Evolutionary conservation across 805 yeast species (phyloP).

Genomic region (Pichia paraexigua): DNA sequence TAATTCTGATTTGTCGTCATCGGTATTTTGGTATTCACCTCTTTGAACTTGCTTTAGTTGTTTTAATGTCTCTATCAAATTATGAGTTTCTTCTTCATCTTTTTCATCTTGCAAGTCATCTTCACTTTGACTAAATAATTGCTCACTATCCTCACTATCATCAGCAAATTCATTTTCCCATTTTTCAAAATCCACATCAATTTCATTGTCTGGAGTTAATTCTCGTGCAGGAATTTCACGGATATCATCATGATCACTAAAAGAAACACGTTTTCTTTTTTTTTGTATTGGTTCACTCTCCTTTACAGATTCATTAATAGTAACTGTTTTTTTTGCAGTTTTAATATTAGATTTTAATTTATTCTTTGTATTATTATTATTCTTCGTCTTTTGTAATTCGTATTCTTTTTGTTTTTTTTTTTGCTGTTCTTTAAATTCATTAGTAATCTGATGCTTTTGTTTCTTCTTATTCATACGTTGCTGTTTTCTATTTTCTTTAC

Average conservation of each 20-base stretch:
- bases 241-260: conserved; percentile 14
- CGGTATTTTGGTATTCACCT: conserved; percentile 4
- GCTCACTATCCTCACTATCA: conserved; percentile 7
- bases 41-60: conserved; percentile 13
- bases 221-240: conserved; percentile 12
- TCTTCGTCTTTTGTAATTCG: neutral
- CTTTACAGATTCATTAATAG: neutral
- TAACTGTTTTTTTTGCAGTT: neutral
- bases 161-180: conserved; percentile 11
- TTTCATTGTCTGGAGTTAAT: neutral
- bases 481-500: conserved; percentile 34
- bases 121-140: conserved; percentile 2
- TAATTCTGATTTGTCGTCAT: conserved; percentile 16
- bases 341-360: neutral
- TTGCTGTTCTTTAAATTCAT: neutral
- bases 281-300: conserved; percentile 2
- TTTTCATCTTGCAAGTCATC: conserved; percentile 14
- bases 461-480: conserved; percentile 31
- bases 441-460: conserved; percentile 11
- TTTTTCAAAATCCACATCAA: conserved; percentile 8
- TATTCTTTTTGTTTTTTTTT: neutral
- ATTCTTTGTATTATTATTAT: neutral
- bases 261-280: conserved; percentile 14
- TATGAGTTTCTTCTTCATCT: conserved; percentile 10
- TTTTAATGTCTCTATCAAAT: conserved; percentile 9